These are phyloP conservation scores for Mycena vitilis DNA, from an alignment of 768 basidiomycete genomes.

Conservation along the genomic window DNA sequence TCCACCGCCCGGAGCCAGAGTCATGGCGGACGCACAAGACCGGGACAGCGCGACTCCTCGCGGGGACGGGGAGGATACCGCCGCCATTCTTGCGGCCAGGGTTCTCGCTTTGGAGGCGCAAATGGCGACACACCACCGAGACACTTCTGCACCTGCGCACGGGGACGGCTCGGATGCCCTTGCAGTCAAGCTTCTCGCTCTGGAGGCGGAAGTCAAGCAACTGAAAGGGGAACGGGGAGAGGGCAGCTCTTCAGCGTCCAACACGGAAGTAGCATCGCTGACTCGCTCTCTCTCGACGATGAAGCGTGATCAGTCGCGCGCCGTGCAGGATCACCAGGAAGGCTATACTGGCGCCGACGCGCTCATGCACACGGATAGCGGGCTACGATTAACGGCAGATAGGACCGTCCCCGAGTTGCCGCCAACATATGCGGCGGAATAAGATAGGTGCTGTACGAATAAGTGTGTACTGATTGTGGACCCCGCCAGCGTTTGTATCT, in stretches of 20 bases:
- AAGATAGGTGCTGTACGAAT: too few relatives aligned
- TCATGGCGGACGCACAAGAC: too few relatives aligned
- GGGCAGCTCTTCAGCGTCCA: not conserved
- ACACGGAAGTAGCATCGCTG: not conserved
- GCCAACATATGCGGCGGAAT: conserved; percentile 5
- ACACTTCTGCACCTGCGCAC: too few relatives aligned
- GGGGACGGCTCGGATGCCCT: not conserved
- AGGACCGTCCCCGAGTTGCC: not conserved
- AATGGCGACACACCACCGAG: not conserved
- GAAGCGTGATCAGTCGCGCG: conserved; percentile 12
- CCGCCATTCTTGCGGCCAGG: not conserved
- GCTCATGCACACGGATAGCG: conserved; percentile 9
- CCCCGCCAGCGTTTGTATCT: too few relatives aligned
- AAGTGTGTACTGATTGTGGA: too few relatives aligned
- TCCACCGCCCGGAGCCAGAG: too few relatives aligned
- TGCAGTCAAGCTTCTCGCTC: not conserved
- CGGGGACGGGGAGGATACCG: not conserved
- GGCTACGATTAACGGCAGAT: not conserved
- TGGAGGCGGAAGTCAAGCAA: not conserved
- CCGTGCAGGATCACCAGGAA: not conserved
- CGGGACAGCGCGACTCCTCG: too few relatives aligned
- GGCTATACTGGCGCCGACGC: not conserved
- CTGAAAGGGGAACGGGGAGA: not conserved
- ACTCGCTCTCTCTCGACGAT: conserved; percentile 13
- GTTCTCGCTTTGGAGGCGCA: not conserved